Evolutionary conservation across 495 filamentous ascomycete species (phyloP).

Genomic region (Hypomontagnella submonticulosa): DNA sequence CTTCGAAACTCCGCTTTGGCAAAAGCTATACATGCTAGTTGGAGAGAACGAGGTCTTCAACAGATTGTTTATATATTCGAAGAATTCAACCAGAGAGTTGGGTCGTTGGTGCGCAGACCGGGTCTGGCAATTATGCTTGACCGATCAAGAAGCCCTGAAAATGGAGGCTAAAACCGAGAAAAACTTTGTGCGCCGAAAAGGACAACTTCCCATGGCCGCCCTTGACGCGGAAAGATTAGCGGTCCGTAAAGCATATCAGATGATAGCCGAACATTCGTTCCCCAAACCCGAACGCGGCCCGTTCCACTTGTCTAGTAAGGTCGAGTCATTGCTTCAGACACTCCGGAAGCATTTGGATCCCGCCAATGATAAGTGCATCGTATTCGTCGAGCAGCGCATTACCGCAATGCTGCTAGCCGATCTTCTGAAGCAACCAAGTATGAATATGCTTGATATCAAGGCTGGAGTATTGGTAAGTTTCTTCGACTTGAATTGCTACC

Average conservation of each 20-base stretch:
- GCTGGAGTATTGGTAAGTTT: conserved; percentile 74
- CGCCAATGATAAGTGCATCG: conserved; percentile 73
- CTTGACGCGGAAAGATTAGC: conserved; percentile 59
- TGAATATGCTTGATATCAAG: conserved; percentile 68
- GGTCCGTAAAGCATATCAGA: conserved; percentile 68
- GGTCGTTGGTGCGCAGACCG: conserved; percentile 90
- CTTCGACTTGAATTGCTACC: neutral
- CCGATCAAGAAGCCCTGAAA: conserved; percentile 70
- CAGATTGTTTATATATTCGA: conserved; percentile 68
- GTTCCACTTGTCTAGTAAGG: conserved; percentile 75
- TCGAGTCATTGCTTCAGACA: conserved; percentile 67
- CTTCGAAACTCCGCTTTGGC: conserved; percentile 73
- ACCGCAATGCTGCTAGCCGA: conserved; percentile 78
- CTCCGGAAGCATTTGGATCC: conserved; percentile 68
- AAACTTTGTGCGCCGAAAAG: conserved; percentile 44
- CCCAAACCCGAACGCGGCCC: conserved; percentile 53
- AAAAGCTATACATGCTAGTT: conserved; percentile 64
- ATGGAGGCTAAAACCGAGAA: conserved; percentile 68
- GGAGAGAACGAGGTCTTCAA: conserved; percentile 67
- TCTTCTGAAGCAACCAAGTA: conserved; percentile 65
- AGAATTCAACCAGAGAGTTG: conserved; percentile 71
- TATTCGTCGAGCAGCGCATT: conserved; percentile 84
- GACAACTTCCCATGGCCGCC: conserved; percentile 46
- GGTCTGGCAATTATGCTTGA: conserved; percentile 78
- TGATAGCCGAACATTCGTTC: conserved; percentile 65